phyloP scores from a whole-genome alignment of 768 basidiomycete species.

The Boletus bicolor region DNA sequence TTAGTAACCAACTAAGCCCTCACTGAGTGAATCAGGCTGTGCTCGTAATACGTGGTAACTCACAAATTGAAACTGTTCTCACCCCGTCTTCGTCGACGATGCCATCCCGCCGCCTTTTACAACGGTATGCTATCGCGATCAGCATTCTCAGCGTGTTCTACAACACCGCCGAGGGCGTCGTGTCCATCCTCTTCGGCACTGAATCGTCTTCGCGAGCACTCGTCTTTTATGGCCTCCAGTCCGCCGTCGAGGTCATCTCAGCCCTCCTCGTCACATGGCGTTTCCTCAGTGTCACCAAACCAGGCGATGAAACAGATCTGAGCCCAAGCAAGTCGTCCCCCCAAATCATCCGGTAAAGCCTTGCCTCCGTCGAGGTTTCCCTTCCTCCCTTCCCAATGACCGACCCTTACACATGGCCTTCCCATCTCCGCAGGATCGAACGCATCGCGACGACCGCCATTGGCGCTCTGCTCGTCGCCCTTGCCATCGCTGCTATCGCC shows the following conservation, averaged over 20 bases:
- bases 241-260: slow-evolving; percentile 45
- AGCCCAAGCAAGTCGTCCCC: not conserved
- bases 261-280: slow-evolving; percentile 45
- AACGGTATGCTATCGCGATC: slow-evolving; percentile 40
- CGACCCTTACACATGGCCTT: not conserved
- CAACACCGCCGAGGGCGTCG: slow-evolving; percentile 40
- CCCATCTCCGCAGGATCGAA: slow-evolving; percentile 30
- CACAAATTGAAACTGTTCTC: too few species aligned
- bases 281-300: slow-evolving; percentile 31
- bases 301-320: slow-evolving; percentile 33
- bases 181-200: slow-evolving; percentile 43
- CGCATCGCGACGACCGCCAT: slow-evolving; percentile 35
- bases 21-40: too few species aligned
- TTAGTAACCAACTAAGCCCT: too few species aligned
- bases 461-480: slow-evolving; percentile 35
- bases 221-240: slow-evolving; percentile 49
- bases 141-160: slow-evolving; percentile 41
- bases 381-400: too few species aligned
- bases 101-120: slow-evolving; percentile 18
- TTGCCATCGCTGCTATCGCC: slow-evolving; percentile 35
- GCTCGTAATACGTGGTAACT: too few species aligned
- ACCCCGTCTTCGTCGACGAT: slow-evolving; percentile 2
- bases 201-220: slow-evolving; percentile 43
- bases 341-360: slow-evolving; percentile 12
- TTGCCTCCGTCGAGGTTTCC: too few species aligned